Percentiles rank a stretch among this genome's conserved stretches.
Evolutionary conservation across 2,329 filamentous ascomycete genomes (phyloP).

Genomic region (Ceratocystis diversiconidia): DNA sequence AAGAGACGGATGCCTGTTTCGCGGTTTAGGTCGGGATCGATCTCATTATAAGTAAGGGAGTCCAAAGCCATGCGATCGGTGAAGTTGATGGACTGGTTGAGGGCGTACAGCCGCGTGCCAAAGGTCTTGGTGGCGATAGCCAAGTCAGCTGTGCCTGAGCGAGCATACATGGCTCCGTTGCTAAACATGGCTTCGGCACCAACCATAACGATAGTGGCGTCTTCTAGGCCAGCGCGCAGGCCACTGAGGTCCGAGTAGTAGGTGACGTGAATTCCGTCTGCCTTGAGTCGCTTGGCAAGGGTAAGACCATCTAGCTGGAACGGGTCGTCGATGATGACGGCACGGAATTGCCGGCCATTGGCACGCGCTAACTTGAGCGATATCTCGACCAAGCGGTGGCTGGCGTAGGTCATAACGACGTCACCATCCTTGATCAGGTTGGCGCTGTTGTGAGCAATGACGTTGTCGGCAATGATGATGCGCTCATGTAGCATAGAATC

Average conservation of each 20-base stretch:
- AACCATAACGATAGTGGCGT: conserved; percentile 61
- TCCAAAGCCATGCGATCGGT: conserved; percentile 73
- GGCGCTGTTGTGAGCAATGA: conserved; percentile 65
- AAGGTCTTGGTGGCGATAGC: conserved; percentile 67
- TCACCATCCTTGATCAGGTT: conserved; percentile 66
- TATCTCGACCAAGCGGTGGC: conserved; percentile 73
- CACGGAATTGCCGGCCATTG: conserved; percentile 60
- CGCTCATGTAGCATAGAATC: conserved; percentile 84
- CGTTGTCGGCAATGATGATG: conserved; percentile 71
- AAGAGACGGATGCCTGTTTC: conserved; percentile 48
- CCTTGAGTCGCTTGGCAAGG: conserved; percentile 54
- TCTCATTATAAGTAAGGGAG: conserved; percentile 87
- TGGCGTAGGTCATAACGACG: conserved; percentile 73
- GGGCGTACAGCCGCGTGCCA: conserved; percentile 69
- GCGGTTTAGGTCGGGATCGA: conserved; percentile 57
- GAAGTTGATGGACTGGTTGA: conserved; percentile 93
- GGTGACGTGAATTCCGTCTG: conserved; percentile 58
- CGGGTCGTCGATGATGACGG: conserved; percentile 67
- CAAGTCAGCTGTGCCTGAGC: conserved; percentile 73
- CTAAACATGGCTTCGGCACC: conserved; percentile 92
- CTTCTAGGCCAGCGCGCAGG: conserved; percentile 56
- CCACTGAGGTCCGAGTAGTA: conserved; percentile 69
- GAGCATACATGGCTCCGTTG: conserved; percentile 80
- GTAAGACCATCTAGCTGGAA: conserved; percentile 38
- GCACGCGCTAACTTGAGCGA: conserved; percentile 60